phyloP scores from a whole-genome alignment of 306 rosid genomes.

The Sechiopsis laciniata region DNA sequence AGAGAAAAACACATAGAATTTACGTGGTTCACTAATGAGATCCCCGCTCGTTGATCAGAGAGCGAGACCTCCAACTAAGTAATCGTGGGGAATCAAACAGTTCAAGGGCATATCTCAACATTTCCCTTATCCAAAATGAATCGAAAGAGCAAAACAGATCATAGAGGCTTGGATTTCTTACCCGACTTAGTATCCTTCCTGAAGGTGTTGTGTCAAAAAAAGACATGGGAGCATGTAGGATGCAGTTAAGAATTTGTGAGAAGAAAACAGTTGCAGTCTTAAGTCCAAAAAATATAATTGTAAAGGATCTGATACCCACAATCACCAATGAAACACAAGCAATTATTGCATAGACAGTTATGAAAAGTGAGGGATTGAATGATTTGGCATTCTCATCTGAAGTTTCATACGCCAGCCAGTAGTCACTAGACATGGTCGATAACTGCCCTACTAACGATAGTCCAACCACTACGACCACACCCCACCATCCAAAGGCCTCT shows the following conservation, averaged over 20 bases:
- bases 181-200: conserved; percentile 89
- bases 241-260: conserved; percentile 59
- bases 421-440: conserved; percentile 63
- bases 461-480: conserved; percentile 41
- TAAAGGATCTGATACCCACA: conserved; percentile 42
- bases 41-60: too few species aligned
- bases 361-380: conserved; percentile 54
- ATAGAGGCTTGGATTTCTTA: conserved; percentile 30
- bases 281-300: conserved; percentile 52
- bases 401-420: conserved; percentile 92
- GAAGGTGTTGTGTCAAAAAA: conserved; percentile 98
- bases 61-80: too few species aligned
- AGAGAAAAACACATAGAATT: too few species aligned
- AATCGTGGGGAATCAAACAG: too few species aligned
- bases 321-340: conserved; percentile 38
- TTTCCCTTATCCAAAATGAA: not conserved
- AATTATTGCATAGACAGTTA: conserved; percentile 49
- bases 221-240: conserved; percentile 94
- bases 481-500: conserved; percentile 93
- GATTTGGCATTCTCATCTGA: conserved; percentile 46
- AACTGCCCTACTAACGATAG: conserved; percentile 71
- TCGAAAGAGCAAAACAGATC: not conserved
- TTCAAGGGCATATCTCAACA: too few species aligned
- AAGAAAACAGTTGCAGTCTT: conserved; percentile 72
- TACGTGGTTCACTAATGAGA: too few species aligned